These are phyloP conservation scores for Saccharomycopsis amapae DNA, from an alignment of 805 yeast species.

Conservation along the genomic window DNA sequence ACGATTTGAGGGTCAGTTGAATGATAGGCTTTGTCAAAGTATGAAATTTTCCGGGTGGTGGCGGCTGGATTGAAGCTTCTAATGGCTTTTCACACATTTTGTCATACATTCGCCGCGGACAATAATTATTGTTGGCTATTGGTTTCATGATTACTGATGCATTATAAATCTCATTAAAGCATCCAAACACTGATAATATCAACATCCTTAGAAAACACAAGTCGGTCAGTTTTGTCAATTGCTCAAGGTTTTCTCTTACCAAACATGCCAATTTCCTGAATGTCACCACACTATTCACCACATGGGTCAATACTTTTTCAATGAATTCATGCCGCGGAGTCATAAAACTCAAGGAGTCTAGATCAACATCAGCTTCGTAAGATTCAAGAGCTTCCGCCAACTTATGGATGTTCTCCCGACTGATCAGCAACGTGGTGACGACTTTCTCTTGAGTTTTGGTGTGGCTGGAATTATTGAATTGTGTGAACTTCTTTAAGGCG, in stretches of 20 bases:
- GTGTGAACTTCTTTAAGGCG: constrained; percentile 36
- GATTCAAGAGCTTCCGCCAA: constrained; percentile 38
- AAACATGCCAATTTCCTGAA: constrained; percentile 34
- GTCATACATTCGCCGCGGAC: too few relatives aligned
- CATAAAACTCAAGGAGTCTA: neutral
- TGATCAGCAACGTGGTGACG: constrained; percentile 23
- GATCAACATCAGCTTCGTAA: constrained; percentile 23
- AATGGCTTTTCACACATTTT: too few relatives aligned
- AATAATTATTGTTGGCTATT: too few relatives aligned
- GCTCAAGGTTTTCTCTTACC: constrained; percentile 33
- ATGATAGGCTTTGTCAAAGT: too few relatives aligned
- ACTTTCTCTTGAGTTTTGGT: constrained; percentile 2
- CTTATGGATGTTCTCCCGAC: constrained; percentile 35
- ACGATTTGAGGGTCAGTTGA: too few relatives aligned
- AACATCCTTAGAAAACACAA: constrained; percentile 40
- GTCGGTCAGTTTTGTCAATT: constrained; percentile 35
- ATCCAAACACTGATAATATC: constrained; percentile 36
- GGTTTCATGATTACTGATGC: constrained; percentile 34
- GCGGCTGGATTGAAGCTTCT: too few relatives aligned
- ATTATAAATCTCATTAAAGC: constrained; percentile 38
- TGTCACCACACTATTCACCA: constrained; percentile 24
- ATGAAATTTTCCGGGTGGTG: too few relatives aligned
- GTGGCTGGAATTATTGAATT: constrained; percentile 5
- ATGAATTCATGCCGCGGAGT: constrained; percentile 1
- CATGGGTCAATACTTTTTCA: constrained; percentile 2